Conservation (phyloP, 1,284 basidiomycete genomes). For the Apiotrichum gracile region DNA sequence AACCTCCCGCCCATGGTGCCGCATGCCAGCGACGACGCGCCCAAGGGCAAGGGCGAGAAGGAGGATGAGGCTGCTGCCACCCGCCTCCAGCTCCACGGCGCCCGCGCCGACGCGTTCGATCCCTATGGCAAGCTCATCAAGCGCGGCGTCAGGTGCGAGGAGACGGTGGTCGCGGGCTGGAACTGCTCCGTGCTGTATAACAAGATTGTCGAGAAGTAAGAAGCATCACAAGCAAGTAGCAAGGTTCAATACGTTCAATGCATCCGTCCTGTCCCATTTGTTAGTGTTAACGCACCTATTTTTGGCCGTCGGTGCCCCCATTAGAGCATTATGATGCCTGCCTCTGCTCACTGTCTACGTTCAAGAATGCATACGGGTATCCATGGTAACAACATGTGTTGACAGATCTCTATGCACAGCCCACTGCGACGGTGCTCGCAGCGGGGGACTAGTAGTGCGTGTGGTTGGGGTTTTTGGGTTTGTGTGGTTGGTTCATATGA, state of each 20-base stretch:
- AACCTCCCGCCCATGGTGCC: conserved; percentile 52
- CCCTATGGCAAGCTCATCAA: conserved; percentile 62
- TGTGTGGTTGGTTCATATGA: background rate
- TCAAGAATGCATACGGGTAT: conserved; percentile 4
- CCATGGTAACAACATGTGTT: conserved; percentile 4
- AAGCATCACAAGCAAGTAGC: background rate
- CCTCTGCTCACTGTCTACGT: background rate
- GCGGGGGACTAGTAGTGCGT: too few relatives aligned
- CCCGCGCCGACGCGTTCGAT: conserved; percentile 55
- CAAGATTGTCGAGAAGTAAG: conserved; percentile 56
- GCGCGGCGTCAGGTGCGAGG: conserved; percentile 61
- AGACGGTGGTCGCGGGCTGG: conserved; percentile 54
- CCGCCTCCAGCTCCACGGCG: conserved; percentile 45
- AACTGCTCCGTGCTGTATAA: conserved; percentile 68
- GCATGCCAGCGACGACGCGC: conserved; percentile 45
- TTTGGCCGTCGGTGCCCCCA: too few relatives aligned
- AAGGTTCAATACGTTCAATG: too few relatives aligned
- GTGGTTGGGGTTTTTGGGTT: background rate
- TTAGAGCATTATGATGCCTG: too few relatives aligned
- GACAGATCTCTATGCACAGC: conserved; percentile 3
- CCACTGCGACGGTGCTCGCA: too few relatives aligned
- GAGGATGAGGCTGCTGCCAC: conserved; percentile 47
- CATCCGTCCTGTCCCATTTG: too few relatives aligned
- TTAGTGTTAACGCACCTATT: too few relatives aligned
- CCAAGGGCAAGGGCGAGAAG: conserved; percentile 47